These are phyloP conservation scores for Gynostemma pentaphyllum DNA, from an alignment of 306 rosid genomes.

Conservation along the genomic window DNA sequence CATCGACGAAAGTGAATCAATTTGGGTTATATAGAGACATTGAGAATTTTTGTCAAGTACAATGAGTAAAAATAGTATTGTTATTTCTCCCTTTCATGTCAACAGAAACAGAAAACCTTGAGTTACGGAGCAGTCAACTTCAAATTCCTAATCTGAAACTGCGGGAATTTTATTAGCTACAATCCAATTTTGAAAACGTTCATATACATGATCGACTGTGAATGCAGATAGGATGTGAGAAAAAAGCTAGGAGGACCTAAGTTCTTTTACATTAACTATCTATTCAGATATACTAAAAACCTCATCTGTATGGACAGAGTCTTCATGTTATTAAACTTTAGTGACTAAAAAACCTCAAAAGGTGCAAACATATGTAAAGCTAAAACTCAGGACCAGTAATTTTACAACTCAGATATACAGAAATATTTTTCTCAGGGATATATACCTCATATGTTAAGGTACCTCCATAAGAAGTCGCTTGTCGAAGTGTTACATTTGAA, in stretches of 20 bases:
- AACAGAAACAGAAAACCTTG: neutral
- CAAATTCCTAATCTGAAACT: neutral
- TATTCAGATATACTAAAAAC: neutral
- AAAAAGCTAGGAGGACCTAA: neutral
- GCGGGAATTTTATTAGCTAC: neutral
- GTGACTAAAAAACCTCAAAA: neutral
- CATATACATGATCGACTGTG: neutral
- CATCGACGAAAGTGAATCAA: neutral
- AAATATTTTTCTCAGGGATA: neutral
- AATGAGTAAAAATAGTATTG: too few species aligned
- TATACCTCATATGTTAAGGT: slow-evolving; percentile 54
- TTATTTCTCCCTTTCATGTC: neutral
- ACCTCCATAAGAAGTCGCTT: slow-evolving; percentile 48
- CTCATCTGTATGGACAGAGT: neutral
- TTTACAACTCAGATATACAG: neutral
- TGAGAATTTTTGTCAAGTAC: too few species aligned
- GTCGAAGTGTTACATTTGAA: slow-evolving; percentile 61
- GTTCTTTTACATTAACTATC: neutral
- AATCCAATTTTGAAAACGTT: neutral
- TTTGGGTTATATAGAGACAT: neutral
- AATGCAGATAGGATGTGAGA: too few species aligned
- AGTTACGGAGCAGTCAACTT: neutral
- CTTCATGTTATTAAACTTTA: neutral
- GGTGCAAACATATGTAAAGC: neutral
- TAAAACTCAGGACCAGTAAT: neutral